These are phyloP conservation scores for Paragyromitra xinjiangensis DNA, from an alignment of 495 filamentous ascomycete genomes.

Conservation along the genomic window DNA sequence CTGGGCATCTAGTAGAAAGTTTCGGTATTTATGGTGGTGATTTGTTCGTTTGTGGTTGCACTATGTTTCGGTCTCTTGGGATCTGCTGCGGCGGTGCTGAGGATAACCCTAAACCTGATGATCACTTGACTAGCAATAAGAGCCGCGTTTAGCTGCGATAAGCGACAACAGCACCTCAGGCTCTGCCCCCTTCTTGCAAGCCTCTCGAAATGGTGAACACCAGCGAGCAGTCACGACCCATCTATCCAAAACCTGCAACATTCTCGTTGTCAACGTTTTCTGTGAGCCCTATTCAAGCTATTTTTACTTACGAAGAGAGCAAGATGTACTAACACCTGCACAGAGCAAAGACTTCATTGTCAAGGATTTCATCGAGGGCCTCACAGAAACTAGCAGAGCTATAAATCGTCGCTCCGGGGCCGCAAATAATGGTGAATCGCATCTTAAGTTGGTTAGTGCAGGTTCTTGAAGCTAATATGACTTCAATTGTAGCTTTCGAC, in stretches of 20 bases:
- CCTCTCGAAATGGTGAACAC: constrained; percentile 47
- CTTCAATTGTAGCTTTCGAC: constrained; percentile 72
- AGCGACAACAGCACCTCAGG: constrained; percentile 32
- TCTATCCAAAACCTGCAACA: constrained; percentile 70
- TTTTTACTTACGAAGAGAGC: not conserved
- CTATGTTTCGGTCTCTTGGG: too few relatives aligned
- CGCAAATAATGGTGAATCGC: constrained; percentile 62
- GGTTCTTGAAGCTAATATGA: constrained; percentile 30
- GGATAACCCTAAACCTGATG: constrained; percentile 13
- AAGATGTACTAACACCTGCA: constrained; percentile 17
- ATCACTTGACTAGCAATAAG: constrained; percentile 25
- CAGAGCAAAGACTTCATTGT: constrained; percentile 89
- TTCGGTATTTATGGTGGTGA: too few relatives aligned
- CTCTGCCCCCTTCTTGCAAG: constrained; percentile 34
- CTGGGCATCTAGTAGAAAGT: too few relatives aligned
- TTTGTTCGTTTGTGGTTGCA: too few relatives aligned
- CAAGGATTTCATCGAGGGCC: constrained; percentile 92
- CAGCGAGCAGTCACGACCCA: constrained; percentile 60
- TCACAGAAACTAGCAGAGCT: constrained; percentile 84
- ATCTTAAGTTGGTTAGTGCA: not conserved
- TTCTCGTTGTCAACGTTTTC: constrained; percentile 79
- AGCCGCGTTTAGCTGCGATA: constrained; percentile 27
- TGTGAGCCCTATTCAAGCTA: constrained; percentile 20
- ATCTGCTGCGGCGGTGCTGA: not conserved
- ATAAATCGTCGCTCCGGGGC: constrained; percentile 75